Percentiles rank a stretch among this genome's conserved stretches.
These are phyloP conservation scores for Morella rubra DNA, from an alignment of 306 rosid species.

Conservation along the genomic window DNA sequence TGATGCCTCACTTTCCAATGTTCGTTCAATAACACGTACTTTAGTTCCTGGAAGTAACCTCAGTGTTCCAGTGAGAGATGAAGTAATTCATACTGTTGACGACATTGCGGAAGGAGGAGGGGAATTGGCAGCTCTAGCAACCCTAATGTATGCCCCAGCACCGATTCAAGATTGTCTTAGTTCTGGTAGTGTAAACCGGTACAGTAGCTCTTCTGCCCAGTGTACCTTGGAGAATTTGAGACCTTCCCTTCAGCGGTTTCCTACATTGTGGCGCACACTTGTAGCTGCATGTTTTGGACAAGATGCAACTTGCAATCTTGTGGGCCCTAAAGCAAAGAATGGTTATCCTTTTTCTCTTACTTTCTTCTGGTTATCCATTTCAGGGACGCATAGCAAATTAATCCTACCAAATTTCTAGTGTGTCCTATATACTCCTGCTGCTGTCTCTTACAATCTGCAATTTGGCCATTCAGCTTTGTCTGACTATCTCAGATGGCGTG, in stretches of 20 bases:
- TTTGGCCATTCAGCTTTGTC: slow-evolving; percentile 56
- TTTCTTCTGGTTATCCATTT: slow-evolving; percentile 13
- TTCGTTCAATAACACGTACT: slow-evolving; percentile 63
- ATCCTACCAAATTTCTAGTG: background rate
- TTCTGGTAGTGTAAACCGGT: slow-evolving; percentile 79
- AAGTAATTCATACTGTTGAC: slow-evolving; percentile 86
- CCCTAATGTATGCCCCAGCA: slow-evolving; percentile 76
- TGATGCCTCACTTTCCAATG: slow-evolving; percentile 86
- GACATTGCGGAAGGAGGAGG: slow-evolving; percentile 99
- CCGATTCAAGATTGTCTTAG: slow-evolving; percentile 82
- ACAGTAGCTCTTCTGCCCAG: slow-evolving; percentile 75
- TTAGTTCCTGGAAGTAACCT: slow-evolving; percentile 62
- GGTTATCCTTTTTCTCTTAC: slow-evolving; percentile 53
- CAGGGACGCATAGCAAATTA: slow-evolving; percentile 21
- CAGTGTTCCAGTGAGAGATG: slow-evolving; percentile 66
- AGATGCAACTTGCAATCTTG: slow-evolving; percentile 50
- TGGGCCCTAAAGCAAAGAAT: slow-evolving; percentile 59
- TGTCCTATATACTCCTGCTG: slow-evolving; percentile 13
- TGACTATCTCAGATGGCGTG: slow-evolving; percentile 84
- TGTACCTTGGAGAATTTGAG: slow-evolving; percentile 93
- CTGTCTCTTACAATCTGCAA: slow-evolving; percentile 13
- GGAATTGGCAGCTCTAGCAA: slow-evolving; percentile 94
- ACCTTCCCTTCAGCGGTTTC: slow-evolving; percentile 79
- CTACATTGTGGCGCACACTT: slow-evolving; percentile 81
- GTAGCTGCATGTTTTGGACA: slow-evolving; percentile 80